Base-by-base conservation (phyloP, 1,139 yeast genomes). In the Magnusiomyces magnusii region DNA sequence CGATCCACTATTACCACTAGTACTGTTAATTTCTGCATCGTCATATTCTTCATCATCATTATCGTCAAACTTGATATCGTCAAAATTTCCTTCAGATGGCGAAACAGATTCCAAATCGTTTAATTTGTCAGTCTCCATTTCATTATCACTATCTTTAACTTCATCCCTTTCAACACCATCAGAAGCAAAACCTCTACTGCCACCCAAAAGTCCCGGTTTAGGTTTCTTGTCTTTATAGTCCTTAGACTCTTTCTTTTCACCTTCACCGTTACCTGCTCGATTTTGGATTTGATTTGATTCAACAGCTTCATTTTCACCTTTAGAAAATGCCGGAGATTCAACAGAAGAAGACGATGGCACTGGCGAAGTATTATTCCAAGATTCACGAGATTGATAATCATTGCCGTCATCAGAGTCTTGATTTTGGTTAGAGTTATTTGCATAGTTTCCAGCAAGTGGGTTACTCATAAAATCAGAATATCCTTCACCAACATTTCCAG, bases 171-270 rank as follows among this genome's bases (percentile, higher is more conserved):
- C 53, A 28, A 28, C 41, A 17, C n/a, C 39, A 28, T 27, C 23
- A 31, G 53, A 17, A 31, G 21, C 27, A 44, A 9, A 5, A 19
- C 27, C 49, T 10, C 27, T 27, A 41, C 34, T 39, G 3, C 55
- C 55, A 15, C 55, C 55, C 17, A 41, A 31, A 15, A 52, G 49
- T 3, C 55, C 55, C n/a, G 21, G 36, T 19, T 31, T 50, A 17
- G 53, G 39, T 25, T 50, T 50, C 5, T 17, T 3, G 17, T 13
- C 27, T 7, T 3, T 47, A 10, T 2, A 17, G 10, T 13, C 25
- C 19, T 47, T 13, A 47, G 7, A 47, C 9, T 27, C 31, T 25
- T 15, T 15, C 17, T 47, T n/a, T 15, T 34, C 31, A 25, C 25
- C 34, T 47, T 47, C 51, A 13, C 13, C 51, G 23, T 13, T 23